These are phyloP conservation scores for Babjeviella inositovora DNA, from an alignment of 805 yeast genomes.

Conservation along the genomic window DNA sequence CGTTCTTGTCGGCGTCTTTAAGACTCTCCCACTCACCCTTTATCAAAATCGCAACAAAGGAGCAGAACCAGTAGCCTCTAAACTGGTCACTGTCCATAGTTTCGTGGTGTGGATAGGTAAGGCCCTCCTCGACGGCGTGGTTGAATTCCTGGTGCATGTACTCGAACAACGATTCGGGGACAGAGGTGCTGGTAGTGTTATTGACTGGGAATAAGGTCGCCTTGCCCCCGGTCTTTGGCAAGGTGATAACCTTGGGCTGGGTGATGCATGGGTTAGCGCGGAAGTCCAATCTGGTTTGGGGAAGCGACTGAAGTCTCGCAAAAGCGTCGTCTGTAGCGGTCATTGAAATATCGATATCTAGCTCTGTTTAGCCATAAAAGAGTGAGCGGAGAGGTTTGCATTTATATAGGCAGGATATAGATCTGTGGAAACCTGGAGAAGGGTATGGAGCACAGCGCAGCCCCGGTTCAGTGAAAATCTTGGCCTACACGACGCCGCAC, in stretches of 20 bases:
- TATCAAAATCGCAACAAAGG: conserved; percentile 50
- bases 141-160: conserved; percentile 38
- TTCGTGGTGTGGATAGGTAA: conserved; percentile 52
- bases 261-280: no score
- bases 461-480: no score
- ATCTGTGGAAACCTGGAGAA: no score
- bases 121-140: conserved; percentile 52
- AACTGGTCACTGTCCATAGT: conserved; percentile 30
- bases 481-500: no score
- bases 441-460: no score
- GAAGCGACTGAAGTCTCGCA: no score
- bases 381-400: no score
- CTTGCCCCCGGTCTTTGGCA: conserved; percentile 21
- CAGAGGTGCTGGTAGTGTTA: conserved; percentile 16
- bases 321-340: no score
- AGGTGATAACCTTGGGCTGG: conserved; percentile 17
- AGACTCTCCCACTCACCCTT: conserved; percentile 14
- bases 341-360: no score
- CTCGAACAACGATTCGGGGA: conserved; percentile 34
- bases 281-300: no score
- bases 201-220: conserved; percentile 54
- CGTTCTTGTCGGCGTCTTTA: conserved; percentile 7
- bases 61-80: conserved; percentile 46
- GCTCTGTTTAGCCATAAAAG: no score
- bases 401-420: no score